A percentile compares a stretch with the other conserved stretches of the same genome.
These are phyloP conservation scores for Camelina hispida DNA, from an alignment of 345 rosid genomes.

Conservation along the genomic window DNA sequence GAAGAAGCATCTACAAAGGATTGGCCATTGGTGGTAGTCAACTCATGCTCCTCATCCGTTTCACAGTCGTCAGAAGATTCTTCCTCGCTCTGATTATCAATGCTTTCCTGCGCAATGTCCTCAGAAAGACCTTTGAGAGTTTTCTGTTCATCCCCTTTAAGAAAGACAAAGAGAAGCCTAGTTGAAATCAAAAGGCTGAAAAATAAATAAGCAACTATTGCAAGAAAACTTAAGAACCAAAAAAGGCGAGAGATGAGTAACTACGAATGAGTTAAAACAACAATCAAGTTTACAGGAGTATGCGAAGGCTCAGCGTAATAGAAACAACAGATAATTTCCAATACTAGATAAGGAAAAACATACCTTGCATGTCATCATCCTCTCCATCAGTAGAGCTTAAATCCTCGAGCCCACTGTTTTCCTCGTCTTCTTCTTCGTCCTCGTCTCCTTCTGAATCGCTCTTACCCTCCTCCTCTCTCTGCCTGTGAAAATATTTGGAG, in stretches of 20 bases:
- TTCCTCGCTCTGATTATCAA: conserved; percentile 49
- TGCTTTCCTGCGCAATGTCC: conserved; percentile 38
- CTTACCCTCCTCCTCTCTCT: conserved; percentile 61
- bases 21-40: conserved; percentile 41
- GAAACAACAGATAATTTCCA: not conserved
- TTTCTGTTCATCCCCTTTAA: conserved; percentile 47
- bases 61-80: conserved; percentile 51
- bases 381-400: conserved; percentile 45
- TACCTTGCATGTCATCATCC: conserved; percentile 49
- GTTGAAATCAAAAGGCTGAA: conserved; percentile 9
- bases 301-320: not conserved
- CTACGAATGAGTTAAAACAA: conserved; percentile 4
- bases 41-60: conserved; percentile 53
- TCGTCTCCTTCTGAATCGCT: conserved; percentile 64
- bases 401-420: conserved; percentile 52
- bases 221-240: conserved; percentile 24
- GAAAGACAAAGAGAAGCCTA: conserved; percentile 25
- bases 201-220: conserved; percentile 17
- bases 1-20: conserved; percentile 36
- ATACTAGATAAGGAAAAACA: conserved; percentile 1
- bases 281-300: not conserved
- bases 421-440: conserved; percentile 52
- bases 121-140: conserved; percentile 39
- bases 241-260: conserved; percentile 11
- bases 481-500: conserved; percentile 41